phyloP scores from a whole-genome alignment of 306 rosid genomes.

The Acacia confusa region DNA sequence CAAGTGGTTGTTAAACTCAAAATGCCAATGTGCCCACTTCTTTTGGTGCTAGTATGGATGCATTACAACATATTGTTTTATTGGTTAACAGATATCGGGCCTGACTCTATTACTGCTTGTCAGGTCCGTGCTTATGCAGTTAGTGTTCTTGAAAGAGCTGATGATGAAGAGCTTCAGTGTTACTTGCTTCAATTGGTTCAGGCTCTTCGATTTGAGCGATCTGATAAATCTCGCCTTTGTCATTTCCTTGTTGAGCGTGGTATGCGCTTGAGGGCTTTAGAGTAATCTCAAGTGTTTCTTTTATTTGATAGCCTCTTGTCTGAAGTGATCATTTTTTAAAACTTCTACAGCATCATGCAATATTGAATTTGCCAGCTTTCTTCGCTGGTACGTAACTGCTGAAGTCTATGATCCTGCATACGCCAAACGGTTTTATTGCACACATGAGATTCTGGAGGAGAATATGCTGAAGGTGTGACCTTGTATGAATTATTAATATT shows the following conservation, averaged over 20 bases:
- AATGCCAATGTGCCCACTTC: not conserved
- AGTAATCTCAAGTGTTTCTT: conserved; percentile 30
- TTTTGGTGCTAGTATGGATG: conserved; percentile 18
- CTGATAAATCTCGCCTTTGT: conserved; percentile 91
- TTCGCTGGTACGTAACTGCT: conserved; percentile 98
- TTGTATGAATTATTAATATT: conserved; percentile 27
- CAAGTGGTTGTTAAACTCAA: not conserved
- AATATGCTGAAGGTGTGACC: conserved; percentile 89
- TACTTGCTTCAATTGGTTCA: conserved; percentile 98
- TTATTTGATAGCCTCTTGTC: conserved; percentile 35
- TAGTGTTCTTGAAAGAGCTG: conserved; percentile 98
- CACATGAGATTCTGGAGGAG: conserved; percentile 90
- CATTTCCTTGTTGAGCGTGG: conserved; percentile 93
- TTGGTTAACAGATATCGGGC: conserved; percentile 14
- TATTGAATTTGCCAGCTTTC: conserved; percentile 97
- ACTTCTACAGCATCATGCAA: conserved; percentile 73
- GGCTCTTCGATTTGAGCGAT: conserved; percentile 97
- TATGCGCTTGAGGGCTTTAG: conserved; percentile 44
- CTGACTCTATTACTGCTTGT: conserved; percentile 23
- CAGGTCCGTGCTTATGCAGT: conserved; percentile 99
- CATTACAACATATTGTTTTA: conserved; percentile 1
- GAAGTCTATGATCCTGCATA: conserved; percentile 94
- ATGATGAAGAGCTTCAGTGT: conserved; percentile 95
- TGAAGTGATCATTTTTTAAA: conserved; percentile 39
- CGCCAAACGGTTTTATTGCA: conserved; percentile 92